Percentiles rank a stretch among this genome's conserved stretches.
Evolutionary conservation across 2,329 filamentous ascomycete species (phyloP).

Genomic region (Calonectria pauciramosa): DNA sequence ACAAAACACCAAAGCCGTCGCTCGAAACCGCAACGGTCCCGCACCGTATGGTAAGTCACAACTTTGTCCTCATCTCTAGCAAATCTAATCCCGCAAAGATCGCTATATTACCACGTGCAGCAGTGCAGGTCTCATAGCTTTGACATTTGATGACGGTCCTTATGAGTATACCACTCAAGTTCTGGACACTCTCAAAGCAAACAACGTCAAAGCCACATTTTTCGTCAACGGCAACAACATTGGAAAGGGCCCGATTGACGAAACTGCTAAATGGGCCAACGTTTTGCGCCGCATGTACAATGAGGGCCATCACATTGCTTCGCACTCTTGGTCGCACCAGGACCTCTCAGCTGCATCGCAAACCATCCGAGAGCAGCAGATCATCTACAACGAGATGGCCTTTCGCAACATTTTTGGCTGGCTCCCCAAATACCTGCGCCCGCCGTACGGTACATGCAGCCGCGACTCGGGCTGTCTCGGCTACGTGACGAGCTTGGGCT

Average conservation of each 20-base stretch:
- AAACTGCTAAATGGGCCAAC: slow-evolving; percentile 49
- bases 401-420: slow-evolving; percentile 56
- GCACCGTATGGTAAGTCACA: background rate
- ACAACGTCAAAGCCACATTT: slow-evolving; percentile 56
- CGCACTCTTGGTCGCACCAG: slow-evolving; percentile 63
- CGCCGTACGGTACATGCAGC: slow-evolving; percentile 61
- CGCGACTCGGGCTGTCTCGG: slow-evolving; percentile 48
- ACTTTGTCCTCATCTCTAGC: background rate
- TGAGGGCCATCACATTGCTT: slow-evolving; percentile 72
- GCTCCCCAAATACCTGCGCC: slow-evolving; percentile 60
- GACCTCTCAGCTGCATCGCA: slow-evolving; percentile 54
- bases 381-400: slow-evolving; percentile 59
- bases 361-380: slow-evolving; percentile 53
- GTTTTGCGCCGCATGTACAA: slow-evolving; percentile 61
- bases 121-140: slow-evolving; percentile 52
- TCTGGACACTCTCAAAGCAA: slow-evolving; percentile 53
- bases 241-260: slow-evolving; percentile 57
- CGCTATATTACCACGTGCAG: slow-evolving; percentile 56
- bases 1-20: background rate
- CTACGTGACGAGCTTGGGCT: slow-evolving; percentile 61
- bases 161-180: slow-evolving; percentile 57
- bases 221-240: slow-evolving; percentile 53
- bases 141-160: slow-evolving; percentile 63
- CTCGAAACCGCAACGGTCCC: background rate
- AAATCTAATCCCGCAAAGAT: background rate